Evolutionary conservation across 2,329 filamentous ascomycete genomes (phyloP).

Genomic region (Blastomyces percursus): DNA sequence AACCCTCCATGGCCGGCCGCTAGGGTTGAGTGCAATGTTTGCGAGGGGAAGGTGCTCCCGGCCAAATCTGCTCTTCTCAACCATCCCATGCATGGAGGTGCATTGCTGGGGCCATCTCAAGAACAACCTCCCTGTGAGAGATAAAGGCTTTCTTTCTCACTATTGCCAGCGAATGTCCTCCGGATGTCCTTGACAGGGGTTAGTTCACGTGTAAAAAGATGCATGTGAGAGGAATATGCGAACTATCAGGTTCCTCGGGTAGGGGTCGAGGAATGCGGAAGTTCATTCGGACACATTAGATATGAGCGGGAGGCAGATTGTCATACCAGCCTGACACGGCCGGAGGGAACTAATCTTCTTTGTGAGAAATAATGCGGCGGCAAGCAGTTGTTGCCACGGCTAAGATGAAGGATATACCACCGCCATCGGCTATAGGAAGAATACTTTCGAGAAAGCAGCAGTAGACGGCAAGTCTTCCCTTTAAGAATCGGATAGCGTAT

Average conservation of each 20-base stretch:
- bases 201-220: neutral
- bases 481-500: constrained; percentile 28
- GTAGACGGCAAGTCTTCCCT: constrained; percentile 48
- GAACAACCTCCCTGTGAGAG: constrained; percentile 14
- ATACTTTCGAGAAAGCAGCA: constrained; percentile 38
- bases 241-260: constrained; percentile 42
- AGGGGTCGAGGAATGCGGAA: constrained; percentile 29
- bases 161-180: neutral
- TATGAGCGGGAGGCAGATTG: constrained; percentile 44
- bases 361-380: constrained; percentile 11
- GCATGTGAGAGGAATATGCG: constrained; percentile 49
- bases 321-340: constrained; percentile 51
- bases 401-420: constrained; percentile 48
- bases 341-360: neutral
- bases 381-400: constrained; percentile 38
- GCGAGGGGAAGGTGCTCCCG: too few relatives aligned
- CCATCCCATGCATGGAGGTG: too few relatives aligned
- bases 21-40: too few relatives aligned
- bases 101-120: neutral
- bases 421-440: constrained; percentile 48
- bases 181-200: neutral
- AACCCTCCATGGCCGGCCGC: too few relatives aligned
- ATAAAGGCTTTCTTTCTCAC: constrained; percentile 10
- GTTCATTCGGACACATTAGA: constrained; percentile 50
- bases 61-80: too few relatives aligned